These are phyloP conservation scores for Backusella circina DNA, from an alignment of 192 early-diverging fungal genomes.

Conservation along the genomic window DNA sequence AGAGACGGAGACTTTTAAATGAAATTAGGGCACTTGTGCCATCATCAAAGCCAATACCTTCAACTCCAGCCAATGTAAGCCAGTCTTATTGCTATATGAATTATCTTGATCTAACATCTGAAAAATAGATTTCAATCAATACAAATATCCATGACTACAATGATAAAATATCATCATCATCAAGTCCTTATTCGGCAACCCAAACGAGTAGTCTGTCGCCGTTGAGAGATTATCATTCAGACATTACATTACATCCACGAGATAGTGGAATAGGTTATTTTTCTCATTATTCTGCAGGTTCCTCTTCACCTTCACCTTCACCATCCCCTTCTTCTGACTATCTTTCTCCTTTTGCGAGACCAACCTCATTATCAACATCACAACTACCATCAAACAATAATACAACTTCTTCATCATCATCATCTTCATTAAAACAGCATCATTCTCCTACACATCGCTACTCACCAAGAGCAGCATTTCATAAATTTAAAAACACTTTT, in stretches of 20 bases:
- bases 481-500: conserved; percentile 15
- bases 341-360: background rate
- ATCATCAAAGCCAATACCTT: background rate
- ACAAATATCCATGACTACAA: conserved; percentile 16
- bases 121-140: conserved; percentile 21
- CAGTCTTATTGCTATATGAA: background rate
- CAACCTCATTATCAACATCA: background rate
- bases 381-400: background rate
- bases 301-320: conserved; percentile 13
- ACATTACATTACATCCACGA: background rate
- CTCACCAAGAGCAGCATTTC: conserved; percentile 20
- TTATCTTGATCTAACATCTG: background rate
- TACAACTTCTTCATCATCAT: background rate
- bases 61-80: conserved; percentile 16
- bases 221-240: background rate
- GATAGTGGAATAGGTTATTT: conserved; percentile 12
- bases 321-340: conserved; percentile 10
- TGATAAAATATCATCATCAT: background rate
- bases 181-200: background rate
- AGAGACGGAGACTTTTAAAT: conserved; percentile 29
- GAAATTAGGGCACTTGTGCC: conserved; percentile 25
- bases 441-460: conserved; percentile 13
- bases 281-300: background rate
- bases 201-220: background rate
- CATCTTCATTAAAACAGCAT: background rate